Evolutionary conservation across 768 basidiomycete species (phyloP).

Genomic region (Lactarius hengduanensis): DNA sequence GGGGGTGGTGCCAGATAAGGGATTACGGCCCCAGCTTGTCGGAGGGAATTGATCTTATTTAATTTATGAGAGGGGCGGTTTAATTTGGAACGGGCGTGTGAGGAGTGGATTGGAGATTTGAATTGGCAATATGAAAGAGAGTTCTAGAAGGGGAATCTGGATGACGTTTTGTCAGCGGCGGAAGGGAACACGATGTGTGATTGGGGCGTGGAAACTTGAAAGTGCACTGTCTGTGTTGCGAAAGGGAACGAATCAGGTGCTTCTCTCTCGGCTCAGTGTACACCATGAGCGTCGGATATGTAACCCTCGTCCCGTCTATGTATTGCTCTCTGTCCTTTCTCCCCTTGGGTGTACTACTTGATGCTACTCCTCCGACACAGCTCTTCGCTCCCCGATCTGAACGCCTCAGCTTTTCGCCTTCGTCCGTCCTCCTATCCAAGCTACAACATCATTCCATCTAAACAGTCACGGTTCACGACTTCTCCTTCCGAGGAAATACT

Average conservation of each 20-base stretch:
- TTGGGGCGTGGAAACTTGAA: conserved; percentile 8
- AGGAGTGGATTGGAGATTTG: conserved; percentile 31
- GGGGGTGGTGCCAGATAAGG: conserved; percentile 19
- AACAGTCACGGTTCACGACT: conserved; percentile 18
- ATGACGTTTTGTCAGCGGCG: conserved; percentile 33
- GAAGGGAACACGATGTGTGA: conserved; percentile 30
- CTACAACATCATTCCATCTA: conserved; percentile 28
- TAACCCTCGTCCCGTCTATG: conserved; percentile 27
- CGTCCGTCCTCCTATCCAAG: conserved; percentile 26
- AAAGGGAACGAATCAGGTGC: conserved; percentile 30
- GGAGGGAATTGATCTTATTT: conserved; percentile 22
- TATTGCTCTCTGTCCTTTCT: conserved; percentile 28
- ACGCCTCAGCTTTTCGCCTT: conserved; percentile 22
- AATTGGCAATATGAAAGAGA: conserved; percentile 29
- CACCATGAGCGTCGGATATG: conserved; percentile 23
- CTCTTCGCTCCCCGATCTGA: conserved; percentile 26
- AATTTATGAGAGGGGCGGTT: conserved; percentile 25
- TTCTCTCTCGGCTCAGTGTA: conserved; percentile 22
- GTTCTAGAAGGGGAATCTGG: conserved; percentile 31
- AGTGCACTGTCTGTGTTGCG: conserved; percentile 18
- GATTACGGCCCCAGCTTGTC: conserved; percentile 19
- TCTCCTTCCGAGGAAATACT: conserved; percentile 25
- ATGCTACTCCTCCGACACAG: conserved; percentile 25
- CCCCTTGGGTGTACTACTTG: conserved; percentile 25
- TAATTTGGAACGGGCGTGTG: conserved; percentile 23